These are phyloP conservation scores for Thielaviopsis punctulata DNA, from an alignment of 2,329 filamentous ascomycete genomes.

Conservation along the genomic window DNA sequence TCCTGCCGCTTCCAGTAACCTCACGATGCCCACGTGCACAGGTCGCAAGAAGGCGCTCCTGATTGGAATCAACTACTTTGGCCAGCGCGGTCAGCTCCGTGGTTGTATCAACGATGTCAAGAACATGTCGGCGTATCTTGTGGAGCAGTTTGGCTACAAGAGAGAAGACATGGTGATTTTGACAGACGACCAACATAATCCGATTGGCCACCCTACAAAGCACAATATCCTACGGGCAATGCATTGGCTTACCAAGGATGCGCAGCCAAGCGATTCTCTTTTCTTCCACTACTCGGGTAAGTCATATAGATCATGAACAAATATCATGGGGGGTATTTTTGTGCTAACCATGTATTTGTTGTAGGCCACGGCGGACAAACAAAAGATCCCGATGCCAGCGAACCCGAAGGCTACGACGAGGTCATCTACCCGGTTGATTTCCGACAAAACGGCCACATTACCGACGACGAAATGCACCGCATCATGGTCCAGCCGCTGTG, in stretches of 20 bases:
- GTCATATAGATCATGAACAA: slow-evolving; percentile 15
- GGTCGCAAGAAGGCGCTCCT: slow-evolving; percentile 76
- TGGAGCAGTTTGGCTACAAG: slow-evolving; percentile 79
- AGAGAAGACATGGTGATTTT: slow-evolving; percentile 93
- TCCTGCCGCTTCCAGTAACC: not conserved
- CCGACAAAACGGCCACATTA: slow-evolving; percentile 61
- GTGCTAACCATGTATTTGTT: slow-evolving; percentile 10
- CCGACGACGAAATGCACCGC: slow-evolving; percentile 67
- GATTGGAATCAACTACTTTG: slow-evolving; percentile 95
- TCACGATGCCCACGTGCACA: slow-evolving; percentile 38
- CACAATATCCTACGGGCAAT: slow-evolving; percentile 88
- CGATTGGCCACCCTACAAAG: slow-evolving; percentile 93
- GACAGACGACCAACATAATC: slow-evolving; percentile 92
- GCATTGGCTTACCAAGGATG: slow-evolving; percentile 96
- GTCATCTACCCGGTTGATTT: slow-evolving; percentile 76
- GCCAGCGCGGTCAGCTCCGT: slow-evolving; percentile 72
- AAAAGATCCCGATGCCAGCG: slow-evolving; percentile 60
- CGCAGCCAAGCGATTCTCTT: slow-evolving; percentile 76
- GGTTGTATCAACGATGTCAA: slow-evolving; percentile 96
- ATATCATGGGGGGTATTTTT: not conserved
- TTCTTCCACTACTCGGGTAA: slow-evolving; percentile 95
- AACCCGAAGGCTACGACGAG: slow-evolving; percentile 68
- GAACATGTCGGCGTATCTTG: slow-evolving; percentile 87
- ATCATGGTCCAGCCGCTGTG: slow-evolving; percentile 47
- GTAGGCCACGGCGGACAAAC: slow-evolving; percentile 66